Evolutionary conservation across 1,139 yeast genomes (phyloP).

Genomic region (Debaryomyces sp.): DNA sequence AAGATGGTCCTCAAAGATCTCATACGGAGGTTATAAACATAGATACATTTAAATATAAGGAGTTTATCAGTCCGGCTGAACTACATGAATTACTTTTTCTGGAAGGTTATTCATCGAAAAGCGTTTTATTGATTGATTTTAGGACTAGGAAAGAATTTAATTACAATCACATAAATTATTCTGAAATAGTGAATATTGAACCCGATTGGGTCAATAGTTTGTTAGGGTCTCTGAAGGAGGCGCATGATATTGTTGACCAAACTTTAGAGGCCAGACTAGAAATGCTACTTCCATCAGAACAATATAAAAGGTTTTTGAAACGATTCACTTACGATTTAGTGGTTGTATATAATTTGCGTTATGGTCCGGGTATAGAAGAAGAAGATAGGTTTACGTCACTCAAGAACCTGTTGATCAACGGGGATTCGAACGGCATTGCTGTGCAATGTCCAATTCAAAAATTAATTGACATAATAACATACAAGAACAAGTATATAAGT

Average conservation of each 20-base stretch:
- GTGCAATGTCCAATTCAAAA: conserved; percentile 49
- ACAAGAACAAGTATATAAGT: conserved; percentile 39
- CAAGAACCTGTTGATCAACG: conserved; percentile 21
- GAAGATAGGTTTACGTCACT: conserved; percentile 33
- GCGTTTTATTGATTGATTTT: conserved; percentile 62
- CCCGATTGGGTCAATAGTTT: conserved; percentile 51
- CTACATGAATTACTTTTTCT: conserved; percentile 21
- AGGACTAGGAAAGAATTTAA: conserved; percentile 62
- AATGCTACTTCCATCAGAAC: conserved; percentile 54
- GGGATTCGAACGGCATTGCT: conserved; percentile 27
- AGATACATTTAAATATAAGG: conserved; percentile 21
- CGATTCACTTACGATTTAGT: conserved; percentile 61
- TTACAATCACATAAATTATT: conserved; percentile 58
- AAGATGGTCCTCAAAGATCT: not conserved
- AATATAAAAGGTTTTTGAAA: conserved; percentile 51
- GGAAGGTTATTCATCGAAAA: conserved; percentile 12
- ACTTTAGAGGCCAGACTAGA: conserved; percentile 63
- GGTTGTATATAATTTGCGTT: conserved; percentile 58
- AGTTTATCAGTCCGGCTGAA: conserved; percentile 28
- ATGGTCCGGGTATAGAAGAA: conserved; percentile 28
- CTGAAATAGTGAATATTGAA: conserved; percentile 67
- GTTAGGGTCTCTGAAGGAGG: conserved; percentile 23
- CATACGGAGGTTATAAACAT: conserved; percentile 7
- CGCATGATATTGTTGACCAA: conserved; percentile 49
- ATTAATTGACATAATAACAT: conserved; percentile 55